Base-by-base conservation (phyloP, 441 rosid genomes). In the Populus trichocarpa region DNA sequence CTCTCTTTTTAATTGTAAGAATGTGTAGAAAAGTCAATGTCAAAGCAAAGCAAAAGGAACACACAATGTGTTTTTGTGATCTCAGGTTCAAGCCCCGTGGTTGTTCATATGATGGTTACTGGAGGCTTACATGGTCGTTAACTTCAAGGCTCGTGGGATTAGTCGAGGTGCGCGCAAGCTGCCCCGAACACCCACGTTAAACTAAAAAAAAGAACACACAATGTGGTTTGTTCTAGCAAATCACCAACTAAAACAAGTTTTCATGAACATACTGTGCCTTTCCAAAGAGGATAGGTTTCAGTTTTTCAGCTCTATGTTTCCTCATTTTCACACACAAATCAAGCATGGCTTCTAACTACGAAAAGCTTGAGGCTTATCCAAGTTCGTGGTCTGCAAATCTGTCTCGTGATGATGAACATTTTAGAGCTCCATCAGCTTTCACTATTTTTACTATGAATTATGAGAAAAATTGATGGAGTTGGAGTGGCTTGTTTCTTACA, bases 401-500 rank as follows among this genome's bases (percentile, higher is more conserved):
- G 8, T 59, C 28, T 32, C 9, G 5, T 64, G 61, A 65, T 64
- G 77, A 13, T 3, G 12, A 38, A 42, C 36, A 64, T 64, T 65
- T 11, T 8, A 65, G 42, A 18, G 36, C 40, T 65, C 28, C 42
- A 65, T 66, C 77, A 38, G 28, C 71, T 73, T 61, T 63, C 69
- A 61, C 57, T 10, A 9, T 65, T 16, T 26, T 38, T 32, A 35
- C 25, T 35, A 0, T 61, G 11, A 26, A 59, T 35, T 23, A 53
- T 16, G 26, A 20, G 1, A 7, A 30, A 57, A 65, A 20, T 38
- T 22, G 59, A 70, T 32, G 50, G 50, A 40, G 35, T 25, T 16
- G 30, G 33, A 16, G 69, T 76, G 40, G 70, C 75, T 78, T 72
- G 66, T 22, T 18, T 72, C 64, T 32, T 23, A 46, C 68, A 71